These are phyloP conservation scores for Prunus davidiana DNA, from an alignment of 306 rosid genomes.

Conservation along the genomic window DNA sequence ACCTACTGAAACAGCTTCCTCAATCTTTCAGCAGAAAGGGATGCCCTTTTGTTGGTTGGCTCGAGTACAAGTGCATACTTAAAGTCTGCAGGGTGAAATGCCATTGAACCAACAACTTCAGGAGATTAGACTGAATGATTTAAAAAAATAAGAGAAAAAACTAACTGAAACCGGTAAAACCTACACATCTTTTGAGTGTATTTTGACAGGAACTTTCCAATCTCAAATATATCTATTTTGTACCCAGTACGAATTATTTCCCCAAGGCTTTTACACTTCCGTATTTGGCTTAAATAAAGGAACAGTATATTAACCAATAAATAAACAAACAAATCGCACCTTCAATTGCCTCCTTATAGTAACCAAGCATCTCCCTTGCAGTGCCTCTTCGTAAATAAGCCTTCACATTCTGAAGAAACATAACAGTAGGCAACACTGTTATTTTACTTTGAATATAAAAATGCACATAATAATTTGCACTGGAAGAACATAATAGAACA, in stretches of 20 bases:
- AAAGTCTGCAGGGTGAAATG: conserved; percentile 57
- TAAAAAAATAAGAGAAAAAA: background rate
- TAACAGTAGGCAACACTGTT: background rate
- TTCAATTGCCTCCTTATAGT: conserved; percentile 84
- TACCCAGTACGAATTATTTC: background rate
- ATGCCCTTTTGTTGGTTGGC: conserved; percentile 96
- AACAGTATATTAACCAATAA: background rate
- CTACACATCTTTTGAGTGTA: background rate
- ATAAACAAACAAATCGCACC: conserved; percentile 46
- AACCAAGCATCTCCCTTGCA: conserved; percentile 93
- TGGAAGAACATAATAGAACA: background rate
- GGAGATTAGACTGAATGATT: background rate
- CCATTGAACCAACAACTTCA: conserved; percentile 12
- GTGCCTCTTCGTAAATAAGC: conserved; percentile 92
- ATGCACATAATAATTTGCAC: background rate
- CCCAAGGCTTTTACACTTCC: background rate
- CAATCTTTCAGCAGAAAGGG: conserved; percentile 67
- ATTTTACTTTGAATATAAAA: background rate
- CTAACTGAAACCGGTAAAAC: too few species aligned
- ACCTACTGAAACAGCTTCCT: conserved; percentile 68
- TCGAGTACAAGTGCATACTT: conserved; percentile 86
- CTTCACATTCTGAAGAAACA: conserved; percentile 71
- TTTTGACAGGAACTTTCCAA: background rate
- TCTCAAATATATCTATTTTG: background rate
- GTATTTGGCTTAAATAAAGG: background rate